Conservation (phyloP, 1,284 basidiomycete species). For the Ustilago xerochloae region DNA sequence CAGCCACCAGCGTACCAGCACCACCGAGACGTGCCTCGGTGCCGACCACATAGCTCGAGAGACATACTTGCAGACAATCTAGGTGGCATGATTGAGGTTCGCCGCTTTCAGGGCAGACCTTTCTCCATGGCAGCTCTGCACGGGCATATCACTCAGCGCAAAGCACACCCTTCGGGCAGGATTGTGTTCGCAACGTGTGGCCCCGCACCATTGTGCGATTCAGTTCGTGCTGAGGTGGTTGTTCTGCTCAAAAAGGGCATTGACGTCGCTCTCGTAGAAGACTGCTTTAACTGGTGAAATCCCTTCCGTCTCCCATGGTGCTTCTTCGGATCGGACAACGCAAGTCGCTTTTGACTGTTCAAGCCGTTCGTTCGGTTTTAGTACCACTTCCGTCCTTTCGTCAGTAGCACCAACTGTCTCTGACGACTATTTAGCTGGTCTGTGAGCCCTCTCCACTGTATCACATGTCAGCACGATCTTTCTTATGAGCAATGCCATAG, state of each 20-base stretch:
- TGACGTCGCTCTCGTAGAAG: constrained; percentile 26
- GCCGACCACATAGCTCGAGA: background rate
- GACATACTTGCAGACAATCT: constrained; percentile 8
- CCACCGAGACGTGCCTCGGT: background rate
- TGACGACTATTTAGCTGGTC: too few relatives aligned
- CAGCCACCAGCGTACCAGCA: background rate
- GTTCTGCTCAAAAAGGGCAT: constrained; percentile 19
- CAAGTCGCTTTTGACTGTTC: too few relatives aligned
- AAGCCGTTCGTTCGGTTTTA: too few relatives aligned
- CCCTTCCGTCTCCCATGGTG: too few relatives aligned
- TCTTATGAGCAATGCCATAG: too few relatives aligned
- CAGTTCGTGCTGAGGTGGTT: constrained; percentile 27
- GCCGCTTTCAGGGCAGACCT: constrained; percentile 16
- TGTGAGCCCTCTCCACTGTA: too few relatives aligned
- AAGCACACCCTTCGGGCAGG: background rate
- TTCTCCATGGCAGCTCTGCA: constrained; percentile 19
- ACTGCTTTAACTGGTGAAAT: constrained; percentile 36
- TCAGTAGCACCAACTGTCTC: too few relatives aligned
- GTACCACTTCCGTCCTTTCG: too few relatives aligned
- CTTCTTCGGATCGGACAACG: too few relatives aligned
- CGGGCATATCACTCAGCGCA: constrained; percentile 3
- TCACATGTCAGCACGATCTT: too few relatives aligned
- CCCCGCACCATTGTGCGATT: constrained; percentile 32
- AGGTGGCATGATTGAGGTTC: background rate
- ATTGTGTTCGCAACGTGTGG: constrained; percentile 25